These are phyloP conservation scores for Pythium aristosporum DNA, from an alignment of 352 stramenopile species.

Conservation along the genomic window DNA sequence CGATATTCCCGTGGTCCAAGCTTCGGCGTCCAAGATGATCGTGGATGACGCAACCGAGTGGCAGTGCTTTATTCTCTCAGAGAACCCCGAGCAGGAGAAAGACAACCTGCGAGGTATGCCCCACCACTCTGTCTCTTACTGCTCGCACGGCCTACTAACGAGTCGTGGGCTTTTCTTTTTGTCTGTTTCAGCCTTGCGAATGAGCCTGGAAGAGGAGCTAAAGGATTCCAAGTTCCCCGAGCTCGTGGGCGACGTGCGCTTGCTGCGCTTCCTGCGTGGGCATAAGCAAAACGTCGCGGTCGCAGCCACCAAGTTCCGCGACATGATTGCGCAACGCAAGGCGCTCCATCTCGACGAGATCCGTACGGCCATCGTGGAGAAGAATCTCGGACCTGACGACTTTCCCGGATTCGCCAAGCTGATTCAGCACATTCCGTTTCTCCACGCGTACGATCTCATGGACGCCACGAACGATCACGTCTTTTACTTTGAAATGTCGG, in stretches of 20 bases:
- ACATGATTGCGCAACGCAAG: slow-evolving; percentile 63
- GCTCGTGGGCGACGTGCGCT: slow-evolving; percentile 55
- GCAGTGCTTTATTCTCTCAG: slow-evolving; percentile 65
- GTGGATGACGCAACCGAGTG: slow-evolving; percentile 62
- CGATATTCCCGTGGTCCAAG: slow-evolving; percentile 62
- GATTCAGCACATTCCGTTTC: slow-evolving; percentile 57
- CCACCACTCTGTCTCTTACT: neutral
- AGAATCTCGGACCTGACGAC: slow-evolving; percentile 48
- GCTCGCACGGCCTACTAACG: neutral
- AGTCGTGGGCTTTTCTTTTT: slow-evolving; percentile 27
- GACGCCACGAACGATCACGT: slow-evolving; percentile 41
- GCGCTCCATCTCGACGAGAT: slow-evolving; percentile 62
- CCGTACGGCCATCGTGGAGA: slow-evolving; percentile 46
- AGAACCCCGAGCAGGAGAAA: slow-evolving; percentile 60
- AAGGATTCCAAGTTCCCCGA: slow-evolving; percentile 46
- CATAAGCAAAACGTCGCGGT: slow-evolving; percentile 73
- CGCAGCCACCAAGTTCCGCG: slow-evolving; percentile 58
- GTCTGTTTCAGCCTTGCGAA: slow-evolving; percentile 39
- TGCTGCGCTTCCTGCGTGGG: slow-evolving; percentile 70
- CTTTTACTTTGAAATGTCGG: slow-evolving; percentile 74
- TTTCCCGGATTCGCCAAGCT: slow-evolving; percentile 74
- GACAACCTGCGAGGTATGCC: slow-evolving; percentile 52
- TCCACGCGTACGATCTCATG: slow-evolving; percentile 59
- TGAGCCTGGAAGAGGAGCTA: slow-evolving; percentile 63
- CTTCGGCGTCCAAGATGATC: slow-evolving; percentile 51